A percentile compares a stretch with the other conserved stretches of the same genome.
Evolutionary conservation across 441 rosid genomes (phyloP).

Genomic region (Raphanus hybrid): DNA sequence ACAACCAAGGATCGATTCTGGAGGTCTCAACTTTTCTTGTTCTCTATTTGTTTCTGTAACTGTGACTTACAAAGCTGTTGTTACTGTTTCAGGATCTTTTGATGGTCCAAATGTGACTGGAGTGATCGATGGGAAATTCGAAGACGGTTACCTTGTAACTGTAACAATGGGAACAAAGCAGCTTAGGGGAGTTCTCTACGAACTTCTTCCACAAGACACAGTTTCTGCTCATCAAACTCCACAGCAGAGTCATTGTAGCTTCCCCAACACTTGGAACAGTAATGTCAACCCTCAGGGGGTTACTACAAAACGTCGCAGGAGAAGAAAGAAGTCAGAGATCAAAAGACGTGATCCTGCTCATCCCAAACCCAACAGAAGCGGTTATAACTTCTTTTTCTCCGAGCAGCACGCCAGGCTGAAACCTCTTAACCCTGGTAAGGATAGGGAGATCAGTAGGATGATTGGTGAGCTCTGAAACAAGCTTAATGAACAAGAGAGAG

Average conservation of each 20-base stretch:
- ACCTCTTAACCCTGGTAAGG: slow-evolving; percentile 92
- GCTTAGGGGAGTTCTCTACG: slow-evolving; percentile 88
- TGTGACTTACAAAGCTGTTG: slow-evolving; percentile 23
- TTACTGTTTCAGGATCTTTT: slow-evolving; percentile 47
- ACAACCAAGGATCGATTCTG: slow-evolving; percentile 50
- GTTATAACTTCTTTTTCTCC: slow-evolving; percentile 92
- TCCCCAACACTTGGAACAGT: slow-evolving; percentile 39
- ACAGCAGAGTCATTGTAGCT: not conserved
- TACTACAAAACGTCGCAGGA: slow-evolving; percentile 62
- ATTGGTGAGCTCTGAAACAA: slow-evolving; percentile 97
- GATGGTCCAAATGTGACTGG: slow-evolving; percentile 70
- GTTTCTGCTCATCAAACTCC: slow-evolving; percentile 39
- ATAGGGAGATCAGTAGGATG: slow-evolving; percentile 91
- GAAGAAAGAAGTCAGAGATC: slow-evolving; percentile 89
- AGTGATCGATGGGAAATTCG: slow-evolving; percentile 96
- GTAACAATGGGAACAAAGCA: slow-evolving; percentile 79
- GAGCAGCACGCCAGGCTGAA: slow-evolving; percentile 94
- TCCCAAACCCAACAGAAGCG: slow-evolving; percentile 94
- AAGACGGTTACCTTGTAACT: slow-evolving; percentile 89
- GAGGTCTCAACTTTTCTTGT: slow-evolving; percentile 54
- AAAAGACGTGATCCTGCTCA: slow-evolving; percentile 92
- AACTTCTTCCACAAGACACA: slow-evolving; percentile 52
- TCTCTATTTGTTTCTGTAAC: slow-evolving; percentile 30
- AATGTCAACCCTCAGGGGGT: slow-evolving; percentile 19
- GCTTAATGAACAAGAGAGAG: slow-evolving; percentile 62